Evolutionary conservation across 768 basidiomycete genomes (phyloP), one percentile per base, ranked within the genome.

Genomic region (Serendipita indica): DNA sequence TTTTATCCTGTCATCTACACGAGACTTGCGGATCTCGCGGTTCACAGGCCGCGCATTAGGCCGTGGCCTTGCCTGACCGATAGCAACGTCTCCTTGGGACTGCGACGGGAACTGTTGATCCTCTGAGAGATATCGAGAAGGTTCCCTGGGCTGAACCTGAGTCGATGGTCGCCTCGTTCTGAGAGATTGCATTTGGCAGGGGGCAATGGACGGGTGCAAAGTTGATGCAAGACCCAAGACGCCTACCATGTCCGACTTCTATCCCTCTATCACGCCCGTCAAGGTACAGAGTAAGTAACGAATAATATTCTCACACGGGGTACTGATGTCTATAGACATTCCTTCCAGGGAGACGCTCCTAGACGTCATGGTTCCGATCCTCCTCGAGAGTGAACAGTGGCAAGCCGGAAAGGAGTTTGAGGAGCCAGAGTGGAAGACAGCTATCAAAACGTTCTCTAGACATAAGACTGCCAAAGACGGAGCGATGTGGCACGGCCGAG

Each of bases 1-100:
- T 79, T 90, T 91, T 71, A 96, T 91, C 73, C 87, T 90, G 77
- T 93, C 93, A 69, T 91, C 77, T 20, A 79, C 75, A 10, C 73
- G 70, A 30, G 76, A 74, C 65, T 75, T 76, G 45, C 76, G 71
- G 10, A 63, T 67, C 63, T 67, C 66, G 43, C 61, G 60, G 22
- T 28, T 59, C 5, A 54, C 49, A 30, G 49, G 20, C 16, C 20
- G 30, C 10, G 49, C 20, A 54, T 54, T 54, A 3, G 49, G 49
- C 20, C 49, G 49, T 22, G 49, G 49, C 16, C 49, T 18, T 12
- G 49, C 49, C 27, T 43, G 41, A 7, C 7, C 7, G n/a, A n/a
- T n/a, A n/a, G n/a, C n/a, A n/a, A n/a, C n/a, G n/a, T n/a, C n/a
- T n/a, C n/a, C n/a, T n/a, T n/a, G n/a, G n/a, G n/a, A n/a, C n/a